Conservation (phyloP, 495 filamentous ascomycete species). For the Staphylotrichum longicolle region DNA sequence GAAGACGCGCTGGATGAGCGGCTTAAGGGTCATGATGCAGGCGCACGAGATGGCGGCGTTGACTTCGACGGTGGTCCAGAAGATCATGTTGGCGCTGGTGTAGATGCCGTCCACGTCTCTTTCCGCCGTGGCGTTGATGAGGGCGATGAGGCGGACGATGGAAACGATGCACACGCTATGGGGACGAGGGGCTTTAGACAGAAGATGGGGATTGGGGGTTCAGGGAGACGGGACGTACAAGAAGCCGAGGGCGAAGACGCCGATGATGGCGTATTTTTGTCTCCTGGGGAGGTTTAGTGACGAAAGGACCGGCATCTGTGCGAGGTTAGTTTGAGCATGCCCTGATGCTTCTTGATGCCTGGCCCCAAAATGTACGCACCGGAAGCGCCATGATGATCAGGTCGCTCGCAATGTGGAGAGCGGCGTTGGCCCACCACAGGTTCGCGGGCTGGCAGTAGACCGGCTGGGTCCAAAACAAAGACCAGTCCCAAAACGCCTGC, state of each 20-base stretch:
- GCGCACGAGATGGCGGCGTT: conserved; percentile 33
- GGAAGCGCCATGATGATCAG: conserved; percentile 32
- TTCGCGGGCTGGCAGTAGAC: conserved; percentile 33
- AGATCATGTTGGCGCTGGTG: conserved; percentile 30
- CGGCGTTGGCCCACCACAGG: conserved; percentile 35
- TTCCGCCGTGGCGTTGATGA: conserved; percentile 21
- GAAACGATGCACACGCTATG: conserved; percentile 34
- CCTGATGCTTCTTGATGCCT: neutral
- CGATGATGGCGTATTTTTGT: conserved; percentile 32
- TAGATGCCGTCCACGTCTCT: conserved; percentile 26
- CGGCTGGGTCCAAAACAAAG: conserved; percentile 17
- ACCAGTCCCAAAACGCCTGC: conserved; percentile 35
- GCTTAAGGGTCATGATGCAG: conserved; percentile 36
- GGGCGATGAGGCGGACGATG: conserved; percentile 26
- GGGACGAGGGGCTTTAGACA: neutral
- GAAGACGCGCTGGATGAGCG: conserved; percentile 30
- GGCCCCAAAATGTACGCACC: conserved; percentile 9
- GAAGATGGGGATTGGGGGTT: too few species aligned
- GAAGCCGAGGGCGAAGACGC: conserved; percentile 33
- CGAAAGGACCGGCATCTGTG: conserved; percentile 30
- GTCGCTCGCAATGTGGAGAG: conserved; percentile 27
- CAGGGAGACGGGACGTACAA: conserved; percentile 21
- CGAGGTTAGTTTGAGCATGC: neutral
- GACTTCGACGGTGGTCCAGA: conserved; percentile 33
- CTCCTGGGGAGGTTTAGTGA: conserved; percentile 27